Base-by-base conservation (phyloP, 2,329 filamentous ascomycete species). In the Bipolaris sorokiniana region DNA sequence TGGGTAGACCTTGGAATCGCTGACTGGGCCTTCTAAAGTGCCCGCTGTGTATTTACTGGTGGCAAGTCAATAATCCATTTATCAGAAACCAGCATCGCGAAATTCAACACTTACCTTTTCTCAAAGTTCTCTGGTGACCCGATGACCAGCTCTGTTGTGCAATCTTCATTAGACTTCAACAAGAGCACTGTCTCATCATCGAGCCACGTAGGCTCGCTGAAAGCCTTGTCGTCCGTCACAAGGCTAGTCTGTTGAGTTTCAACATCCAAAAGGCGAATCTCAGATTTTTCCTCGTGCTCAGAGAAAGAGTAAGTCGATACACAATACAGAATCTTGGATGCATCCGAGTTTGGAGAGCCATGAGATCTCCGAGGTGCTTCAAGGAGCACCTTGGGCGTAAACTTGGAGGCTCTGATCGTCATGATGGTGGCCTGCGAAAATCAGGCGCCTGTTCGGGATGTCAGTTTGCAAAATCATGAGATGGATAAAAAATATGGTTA, bases 231-330 rank as follows among this genome's bases (percentile, higher is more conserved):
- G 50, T 89, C 84, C 45, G 86, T 88, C 10, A 96, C 80, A 11
- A 88, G 76, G 3, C 81, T 85, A 3, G 88, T 88, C 48, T 88
- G 82, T 33, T 89, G 88, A 7, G 84, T 86, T 44, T 83, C 79
- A 56, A 92, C 82, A 65, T 94, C 87, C 38, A 97, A 79, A 23
- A 94, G 76, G 16, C 88, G 85, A 64, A 90, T 88, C 78, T 92
- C 88, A 58, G 81, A 83, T 5, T 83, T 84, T 71, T 88, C 89
- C 45, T 82, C 82, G 72, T 96, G 91, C 0, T 85, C 83, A 37
- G 89, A 82, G 75, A 97, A 97, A 5, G 87, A 93, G 76, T 96
- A 97, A 1, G 88, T 86, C 0, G 89, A 90, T 15, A 87, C 84
- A 40, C 86, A 86, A 70, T 88, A 92, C 26, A 92, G 76, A 45